Evolutionary conservation across 2,329 filamentous ascomycete genomes (phyloP), one percentile per base, ranked within the genome.

Genomic region (Hymenotorrendiella dingleyae): DNA sequence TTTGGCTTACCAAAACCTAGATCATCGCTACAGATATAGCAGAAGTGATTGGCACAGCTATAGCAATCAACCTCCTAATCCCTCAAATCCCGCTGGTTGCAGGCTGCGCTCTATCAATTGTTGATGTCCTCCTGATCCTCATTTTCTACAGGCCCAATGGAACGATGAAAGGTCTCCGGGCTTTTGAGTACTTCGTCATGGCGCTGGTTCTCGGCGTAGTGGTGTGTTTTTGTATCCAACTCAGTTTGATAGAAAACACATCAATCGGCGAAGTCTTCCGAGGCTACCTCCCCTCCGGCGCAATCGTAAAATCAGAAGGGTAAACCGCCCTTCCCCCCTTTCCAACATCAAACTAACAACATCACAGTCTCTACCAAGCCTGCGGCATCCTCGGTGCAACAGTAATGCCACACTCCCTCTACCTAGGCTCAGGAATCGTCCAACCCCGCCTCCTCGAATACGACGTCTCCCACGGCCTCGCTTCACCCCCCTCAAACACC

Each of bases 341-440:
- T 17, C 4, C 35, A 27, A 12, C 14, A 17, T 5, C 30, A 7
- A 17, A 6, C 54, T 62, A 35, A 62, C n/a, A 3, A 6, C n/a
- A 20, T 1, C 20, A 3, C 41, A 63, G 70, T 36, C 57, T 82
- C 0, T 86, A 84, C 58, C 80, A 85, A 62, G 76, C 83, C 1
- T 89, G 84, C 49, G 84, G 84, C 39, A 89, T 89, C 44, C 69
- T 89, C 0, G 84, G 84, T 2, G 84, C 84, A 3, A 89, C 84
- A 0, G 82, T 84, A 19, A 84, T 84, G 80, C 80, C 80, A 4
- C 80, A 84, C 54, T 80, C 75, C 40, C 64, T 86, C 3, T 86
- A 80, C 52, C 70, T 86, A 3, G 82, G 82, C 17, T 82, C 78
- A 4, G 82, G 81, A 6, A 79, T 86, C 29, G 79, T 84, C 1